Conservation (phyloP, 2,329 filamentous ascomycete genomes). For the Penicillium sp. region DNA sequence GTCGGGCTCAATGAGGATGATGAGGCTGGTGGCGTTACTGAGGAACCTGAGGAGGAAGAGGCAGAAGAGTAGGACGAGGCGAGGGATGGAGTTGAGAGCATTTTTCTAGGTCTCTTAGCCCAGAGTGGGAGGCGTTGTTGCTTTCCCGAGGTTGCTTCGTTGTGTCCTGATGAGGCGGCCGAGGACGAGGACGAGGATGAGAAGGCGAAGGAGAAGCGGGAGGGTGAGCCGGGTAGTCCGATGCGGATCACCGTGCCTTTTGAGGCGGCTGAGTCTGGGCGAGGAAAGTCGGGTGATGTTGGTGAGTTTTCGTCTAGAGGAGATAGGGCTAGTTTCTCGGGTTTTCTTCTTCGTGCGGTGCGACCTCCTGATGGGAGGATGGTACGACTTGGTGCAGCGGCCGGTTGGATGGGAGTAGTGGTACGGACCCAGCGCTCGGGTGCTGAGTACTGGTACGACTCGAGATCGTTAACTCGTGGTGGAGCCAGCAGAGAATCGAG, state of each 20-base stretch:
- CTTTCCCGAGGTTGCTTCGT: background rate
- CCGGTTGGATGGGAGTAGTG: conserved; percentile 33
- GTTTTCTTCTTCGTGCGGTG: conserved; percentile 33
- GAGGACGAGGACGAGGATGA: conserved; percentile 38
- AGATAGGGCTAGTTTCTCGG: conserved; percentile 21
- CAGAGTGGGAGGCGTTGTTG: conserved; percentile 18
- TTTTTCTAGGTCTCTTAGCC: conserved; percentile 23
- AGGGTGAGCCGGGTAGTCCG: conserved; percentile 29
- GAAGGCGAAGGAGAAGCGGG: conserved; percentile 31
- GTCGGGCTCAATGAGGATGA: conserved; percentile 5
- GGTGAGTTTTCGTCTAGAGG: conserved; percentile 25
- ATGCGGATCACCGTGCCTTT: conserved; percentile 37
- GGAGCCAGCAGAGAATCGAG: conserved; percentile 55
- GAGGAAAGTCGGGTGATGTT: conserved; percentile 21
- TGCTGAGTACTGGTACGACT: conserved; percentile 59
- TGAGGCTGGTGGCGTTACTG: background rate
- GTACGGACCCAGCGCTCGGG: conserved; percentile 53
- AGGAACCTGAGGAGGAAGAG: conserved; percentile 5
- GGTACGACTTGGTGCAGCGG: conserved; percentile 25
- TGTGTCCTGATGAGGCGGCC: conserved; percentile 9
- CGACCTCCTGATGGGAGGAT: conserved; percentile 43
- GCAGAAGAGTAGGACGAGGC: conserved; percentile 15
- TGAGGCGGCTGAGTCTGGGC: conserved; percentile 29
- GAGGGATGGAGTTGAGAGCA: conserved; percentile 35
- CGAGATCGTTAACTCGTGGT: conserved; percentile 54